Evolutionary conservation across 345 rosid genomes (phyloP).

Genomic region (Pugionium dolabratum): DNA sequence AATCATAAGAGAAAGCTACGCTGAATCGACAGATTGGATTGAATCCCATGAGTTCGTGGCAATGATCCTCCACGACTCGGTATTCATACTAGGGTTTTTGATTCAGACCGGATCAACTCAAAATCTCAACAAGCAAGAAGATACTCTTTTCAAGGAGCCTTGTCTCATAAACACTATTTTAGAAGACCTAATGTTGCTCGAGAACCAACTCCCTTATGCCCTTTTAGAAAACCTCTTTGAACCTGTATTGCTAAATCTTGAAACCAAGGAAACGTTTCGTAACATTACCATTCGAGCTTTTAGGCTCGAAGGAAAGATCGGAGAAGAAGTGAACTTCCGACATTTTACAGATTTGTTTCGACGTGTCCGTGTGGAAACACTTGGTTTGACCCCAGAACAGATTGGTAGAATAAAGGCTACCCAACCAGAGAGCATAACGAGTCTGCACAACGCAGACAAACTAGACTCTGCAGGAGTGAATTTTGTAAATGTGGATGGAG

Average conservation of each 20-base stretch:
- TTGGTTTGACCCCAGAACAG: constrained; percentile 17
- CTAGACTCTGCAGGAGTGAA: constrained; percentile 31
- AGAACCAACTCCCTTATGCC: constrained; percentile 37
- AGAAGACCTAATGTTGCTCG: constrained; percentile 34
- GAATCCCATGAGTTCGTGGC: constrained; percentile 11
- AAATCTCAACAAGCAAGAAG: neutral
- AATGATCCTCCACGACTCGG: constrained; percentile 30
- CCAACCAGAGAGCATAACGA: constrained; percentile 6
- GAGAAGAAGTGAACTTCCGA: constrained; percentile 7
- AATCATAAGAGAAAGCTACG: constrained; percentile 27
- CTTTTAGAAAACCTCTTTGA: constrained; percentile 18
- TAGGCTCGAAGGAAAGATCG: neutral
- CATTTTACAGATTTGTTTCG: constrained; percentile 36
- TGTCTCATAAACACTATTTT: constrained; percentile 4
- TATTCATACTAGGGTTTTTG: constrained; percentile 34
- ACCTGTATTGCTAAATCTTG: neutral
- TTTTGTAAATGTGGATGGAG: neutral
- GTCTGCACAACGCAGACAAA: constrained; percentile 26
- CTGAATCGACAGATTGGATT: constrained; percentile 38
- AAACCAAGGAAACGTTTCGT: constrained; percentile 9
- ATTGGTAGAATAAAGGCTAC: neutral
- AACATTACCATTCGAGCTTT: constrained; percentile 9
- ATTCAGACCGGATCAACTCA: neutral
- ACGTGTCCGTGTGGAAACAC: constrained; percentile 30
- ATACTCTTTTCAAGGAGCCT: constrained; percentile 16